Conservation (phyloP, 768 basidiomycete species). For the Clitopilus passeckerianus region DNA sequence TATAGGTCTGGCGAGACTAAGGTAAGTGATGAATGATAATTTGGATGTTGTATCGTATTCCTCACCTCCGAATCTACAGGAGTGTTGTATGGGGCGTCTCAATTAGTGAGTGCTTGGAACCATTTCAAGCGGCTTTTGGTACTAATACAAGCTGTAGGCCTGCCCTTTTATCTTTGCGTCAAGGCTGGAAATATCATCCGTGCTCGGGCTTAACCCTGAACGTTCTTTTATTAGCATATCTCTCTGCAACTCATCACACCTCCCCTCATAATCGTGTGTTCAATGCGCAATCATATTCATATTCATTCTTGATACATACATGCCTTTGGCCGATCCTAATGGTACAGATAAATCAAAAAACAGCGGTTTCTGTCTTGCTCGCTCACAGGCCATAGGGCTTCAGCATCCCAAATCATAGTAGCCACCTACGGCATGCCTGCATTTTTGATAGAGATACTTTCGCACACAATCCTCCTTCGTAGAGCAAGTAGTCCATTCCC, state of each 20-base stretch:
- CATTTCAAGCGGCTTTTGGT: neutral
- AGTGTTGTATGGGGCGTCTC: neutral
- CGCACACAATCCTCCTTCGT: too few species aligned
- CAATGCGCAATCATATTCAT: neutral
- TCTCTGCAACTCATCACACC: too few species aligned
- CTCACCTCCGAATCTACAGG: neutral
- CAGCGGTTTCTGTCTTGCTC: too few species aligned
- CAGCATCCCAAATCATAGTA: too few species aligned
- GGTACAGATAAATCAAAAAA: too few species aligned
- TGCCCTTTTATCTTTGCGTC: conserved; percentile 7
- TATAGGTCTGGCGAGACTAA: conserved; percentile 4
- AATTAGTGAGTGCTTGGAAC: neutral
- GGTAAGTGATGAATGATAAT: conserved; percentile 2
- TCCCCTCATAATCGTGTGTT: neutral
- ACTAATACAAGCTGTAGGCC: neutral
- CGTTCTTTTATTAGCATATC: neutral
- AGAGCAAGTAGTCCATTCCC: too few species aligned
- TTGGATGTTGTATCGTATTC: neutral
- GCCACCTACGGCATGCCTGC: too few species aligned
- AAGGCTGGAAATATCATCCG: conserved; percentile 3
- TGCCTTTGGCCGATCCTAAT: too few species aligned
- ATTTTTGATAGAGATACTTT: too few species aligned
- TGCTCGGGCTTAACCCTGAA: neutral
- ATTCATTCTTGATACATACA: too few species aligned
- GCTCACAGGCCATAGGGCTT: too few species aligned